These are phyloP conservation scores for Fulvia fulva DNA, from an alignment of 2,329 filamentous ascomycete genomes.

Conservation along the genomic window DNA sequence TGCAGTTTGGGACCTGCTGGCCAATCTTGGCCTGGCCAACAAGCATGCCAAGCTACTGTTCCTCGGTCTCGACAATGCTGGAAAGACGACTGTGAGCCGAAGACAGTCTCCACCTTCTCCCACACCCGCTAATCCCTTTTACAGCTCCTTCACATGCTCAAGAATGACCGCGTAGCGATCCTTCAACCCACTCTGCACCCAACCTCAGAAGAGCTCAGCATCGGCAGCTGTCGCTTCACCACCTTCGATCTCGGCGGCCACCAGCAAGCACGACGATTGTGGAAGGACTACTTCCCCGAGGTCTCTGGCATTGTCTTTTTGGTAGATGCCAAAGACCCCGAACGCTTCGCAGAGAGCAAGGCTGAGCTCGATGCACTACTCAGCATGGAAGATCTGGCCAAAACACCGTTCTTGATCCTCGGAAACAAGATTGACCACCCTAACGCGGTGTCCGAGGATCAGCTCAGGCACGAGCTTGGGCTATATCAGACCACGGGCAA, in stretches of 20 bases:
- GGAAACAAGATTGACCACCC: slow-evolving; percentile 99
- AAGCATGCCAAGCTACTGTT: slow-evolving; percentile 95
- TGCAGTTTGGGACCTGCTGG: slow-evolving; percentile 82
- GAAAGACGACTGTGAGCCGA: slow-evolving; percentile 68
- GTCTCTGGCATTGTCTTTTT: slow-evolving; percentile 96
- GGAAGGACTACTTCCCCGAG: slow-evolving; percentile 97
- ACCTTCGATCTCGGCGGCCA: slow-evolving; percentile 92
- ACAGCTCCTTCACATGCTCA: slow-evolving; percentile 82
- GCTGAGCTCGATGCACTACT: slow-evolving; percentile 90
- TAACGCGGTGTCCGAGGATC: slow-evolving; percentile 90
- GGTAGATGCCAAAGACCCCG: slow-evolving; percentile 94
- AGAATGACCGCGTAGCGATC: slow-evolving; percentile 92
- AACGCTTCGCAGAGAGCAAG: slow-evolving; percentile 91
- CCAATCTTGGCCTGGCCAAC: slow-evolving; percentile 82
- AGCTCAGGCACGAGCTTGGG: slow-evolving; percentile 85
- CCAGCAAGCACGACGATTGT: slow-evolving; percentile 89
- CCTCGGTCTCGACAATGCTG: slow-evolving; percentile 88
- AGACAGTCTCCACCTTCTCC: neutral
- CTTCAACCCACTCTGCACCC: slow-evolving; percentile 88
- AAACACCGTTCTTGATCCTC: slow-evolving; percentile 92
- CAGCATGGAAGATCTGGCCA: slow-evolving; percentile 92
- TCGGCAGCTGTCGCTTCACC: slow-evolving; percentile 76
- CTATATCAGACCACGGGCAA: slow-evolving; percentile 93
- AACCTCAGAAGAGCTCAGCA: slow-evolving; percentile 86
- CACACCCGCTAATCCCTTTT: slow-evolving; percentile 1